Evolutionary conservation across 108 stramenopile genomes (phyloP).

Genomic region (Conticribra guillardii): DNA sequence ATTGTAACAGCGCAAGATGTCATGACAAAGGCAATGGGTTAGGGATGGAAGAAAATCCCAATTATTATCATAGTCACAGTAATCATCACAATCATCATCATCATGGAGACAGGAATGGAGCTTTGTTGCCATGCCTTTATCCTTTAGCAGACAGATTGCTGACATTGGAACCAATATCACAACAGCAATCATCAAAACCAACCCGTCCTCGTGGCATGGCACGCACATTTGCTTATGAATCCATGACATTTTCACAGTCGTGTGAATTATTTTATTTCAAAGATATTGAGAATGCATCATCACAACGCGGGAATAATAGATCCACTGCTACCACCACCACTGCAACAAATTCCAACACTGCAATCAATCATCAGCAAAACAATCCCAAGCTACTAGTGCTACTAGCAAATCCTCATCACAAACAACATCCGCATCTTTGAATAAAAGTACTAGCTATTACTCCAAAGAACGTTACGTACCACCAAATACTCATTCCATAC

Average conservation of each 20-base stretch:
- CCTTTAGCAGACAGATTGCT: not conserved
- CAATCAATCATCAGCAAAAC: no score
- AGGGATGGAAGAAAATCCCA: not conserved
- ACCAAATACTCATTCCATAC: constrained; percentile 1
- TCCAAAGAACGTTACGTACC: constrained; percentile 9
- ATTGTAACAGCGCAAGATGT: not conserved
- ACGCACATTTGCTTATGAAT: no score
- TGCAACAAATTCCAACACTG: no score
- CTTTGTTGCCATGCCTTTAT: not conserved
- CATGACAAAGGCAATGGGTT: not conserved
- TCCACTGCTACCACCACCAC: no score
- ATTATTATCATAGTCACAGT: not conserved
- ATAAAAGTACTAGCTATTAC: not conserved
- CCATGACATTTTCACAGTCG: no score
- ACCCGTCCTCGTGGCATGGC: not conserved
- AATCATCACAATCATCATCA: not conserved
- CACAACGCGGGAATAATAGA: no score
- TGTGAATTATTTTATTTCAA: no score
- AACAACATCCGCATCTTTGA: not conserved
- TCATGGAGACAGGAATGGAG: not conserved
- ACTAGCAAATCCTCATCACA: not conserved
- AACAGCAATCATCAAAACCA: not conserved
- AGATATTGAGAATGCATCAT: no score
- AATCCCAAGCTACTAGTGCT: no score
- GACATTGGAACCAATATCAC: not conserved